Conservation (phyloP, 2,329 filamentous ascomycete genomes). For the Sporothrix luriei region DNA sequence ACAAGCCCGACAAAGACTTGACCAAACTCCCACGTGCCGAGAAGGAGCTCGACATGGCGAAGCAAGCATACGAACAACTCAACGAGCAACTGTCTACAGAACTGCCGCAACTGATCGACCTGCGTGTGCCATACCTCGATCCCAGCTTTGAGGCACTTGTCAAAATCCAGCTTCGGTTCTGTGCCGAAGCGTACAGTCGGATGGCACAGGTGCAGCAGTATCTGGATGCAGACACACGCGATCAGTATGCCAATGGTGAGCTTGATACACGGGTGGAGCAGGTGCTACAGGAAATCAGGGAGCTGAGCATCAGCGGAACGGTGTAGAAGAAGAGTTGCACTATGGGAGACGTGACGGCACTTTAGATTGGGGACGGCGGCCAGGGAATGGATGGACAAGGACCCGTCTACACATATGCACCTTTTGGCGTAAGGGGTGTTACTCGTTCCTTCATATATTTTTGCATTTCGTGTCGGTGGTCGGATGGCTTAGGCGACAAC, state of each 20-base stretch:
- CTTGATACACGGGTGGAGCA: conserved; percentile 91
- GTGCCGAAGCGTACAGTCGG: conserved; percentile 92
- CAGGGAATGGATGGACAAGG: not conserved
- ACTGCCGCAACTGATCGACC: conserved; percentile 91
- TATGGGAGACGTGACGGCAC: not conserved
- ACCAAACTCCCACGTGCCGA: conserved; percentile 94
- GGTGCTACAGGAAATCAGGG: conserved; percentile 93
- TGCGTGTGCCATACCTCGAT: conserved; percentile 95
- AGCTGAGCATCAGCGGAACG: conserved; percentile 84
- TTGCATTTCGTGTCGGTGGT: not conserved
- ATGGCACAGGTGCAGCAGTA: conserved; percentile 99
- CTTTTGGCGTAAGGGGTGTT: conserved; percentile 12
- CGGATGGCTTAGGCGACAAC: not conserved
- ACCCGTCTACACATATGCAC: not conserved
- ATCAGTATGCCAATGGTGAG: conserved; percentile 93
- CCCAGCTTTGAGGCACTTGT: conserved; percentile 96
- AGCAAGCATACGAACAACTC: conserved; percentile 89
- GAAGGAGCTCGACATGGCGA: conserved; percentile 94
- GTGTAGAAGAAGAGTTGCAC: conserved; percentile 46
- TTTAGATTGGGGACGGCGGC: not conserved
- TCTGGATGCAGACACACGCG: conserved; percentile 89
- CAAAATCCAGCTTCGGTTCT: conserved; percentile 97
- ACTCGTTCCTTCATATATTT: not conserved
- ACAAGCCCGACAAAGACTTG: conserved; percentile 98
- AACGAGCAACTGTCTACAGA: conserved; percentile 95